phyloP scores from a whole-genome alignment of 345 rosid species.

The Salix caprea region DNA sequence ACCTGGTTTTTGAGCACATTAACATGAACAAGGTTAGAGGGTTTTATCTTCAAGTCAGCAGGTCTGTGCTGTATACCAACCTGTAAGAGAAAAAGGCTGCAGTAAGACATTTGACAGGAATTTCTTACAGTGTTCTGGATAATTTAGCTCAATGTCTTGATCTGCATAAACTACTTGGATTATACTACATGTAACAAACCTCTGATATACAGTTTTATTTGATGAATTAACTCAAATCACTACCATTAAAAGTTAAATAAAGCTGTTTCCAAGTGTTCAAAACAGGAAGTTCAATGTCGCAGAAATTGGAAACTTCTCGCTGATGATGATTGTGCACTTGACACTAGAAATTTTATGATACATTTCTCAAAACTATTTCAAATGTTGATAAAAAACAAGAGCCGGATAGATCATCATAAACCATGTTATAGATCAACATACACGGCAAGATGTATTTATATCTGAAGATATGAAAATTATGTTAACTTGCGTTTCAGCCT shows the following conservation, averaged over 20 bases:
- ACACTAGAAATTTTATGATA: neutral
- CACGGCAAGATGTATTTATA: neutral
- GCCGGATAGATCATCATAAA: no score
- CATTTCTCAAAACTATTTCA: neutral
- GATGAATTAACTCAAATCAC: neutral
- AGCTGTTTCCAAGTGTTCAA: neutral
- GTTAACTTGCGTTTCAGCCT: neutral
- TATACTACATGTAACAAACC: neutral
- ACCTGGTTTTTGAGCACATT: constrained; percentile 84
- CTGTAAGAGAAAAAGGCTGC: constrained; percentile 30
- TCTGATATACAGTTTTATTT: neutral
- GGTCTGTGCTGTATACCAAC: constrained; percentile 79
- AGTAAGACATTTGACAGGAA: neutral
- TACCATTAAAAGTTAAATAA: neutral
- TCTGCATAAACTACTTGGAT: neutral
- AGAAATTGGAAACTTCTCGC: neutral
- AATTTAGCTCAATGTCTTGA: neutral
- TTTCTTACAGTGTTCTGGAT: neutral
- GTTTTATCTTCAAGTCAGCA: constrained; percentile 67
- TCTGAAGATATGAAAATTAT: neutral
- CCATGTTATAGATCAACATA: no score
- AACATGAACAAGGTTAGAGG: constrained; percentile 71
- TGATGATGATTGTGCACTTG: neutral
- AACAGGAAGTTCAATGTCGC: neutral
- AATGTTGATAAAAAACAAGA: neutral